phyloP scores from a whole-genome alignment of 306 rosid species.

The Rosa multiflora region DNA sequence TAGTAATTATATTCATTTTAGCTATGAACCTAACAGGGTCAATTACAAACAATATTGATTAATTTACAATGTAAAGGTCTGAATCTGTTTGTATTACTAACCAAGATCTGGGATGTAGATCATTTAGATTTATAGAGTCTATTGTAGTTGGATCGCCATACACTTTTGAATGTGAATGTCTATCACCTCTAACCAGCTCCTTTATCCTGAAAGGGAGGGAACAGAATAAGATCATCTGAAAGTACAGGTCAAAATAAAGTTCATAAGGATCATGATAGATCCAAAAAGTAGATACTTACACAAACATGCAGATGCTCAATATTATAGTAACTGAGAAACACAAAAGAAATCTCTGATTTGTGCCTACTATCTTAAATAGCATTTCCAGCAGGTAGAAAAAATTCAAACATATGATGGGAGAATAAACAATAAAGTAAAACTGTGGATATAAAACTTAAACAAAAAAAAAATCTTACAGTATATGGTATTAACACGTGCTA shows the following conservation, averaged over 20 bases:
- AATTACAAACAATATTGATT: not conserved
- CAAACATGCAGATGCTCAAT: not conserved
- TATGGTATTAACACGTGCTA: not conserved
- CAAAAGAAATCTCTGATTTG: not conserved
- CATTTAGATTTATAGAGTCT: constrained; percentile 51
- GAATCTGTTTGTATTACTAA: constrained; percentile 26
- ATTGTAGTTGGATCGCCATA: constrained; percentile 69
- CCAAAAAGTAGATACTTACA: not conserved
- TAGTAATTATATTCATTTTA: constrained; percentile 4
- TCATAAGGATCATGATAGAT: not conserved
- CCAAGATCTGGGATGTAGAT: constrained; percentile 85
- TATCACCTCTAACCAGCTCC: constrained; percentile 54
- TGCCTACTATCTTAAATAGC: not conserved
- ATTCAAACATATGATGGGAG: not conserved
- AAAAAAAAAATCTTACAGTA: no score
- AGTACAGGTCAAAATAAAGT: not conserved
- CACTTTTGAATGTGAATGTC: constrained; percentile 34
- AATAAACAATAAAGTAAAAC: not conserved
- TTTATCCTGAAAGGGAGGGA: constrained; percentile 53
- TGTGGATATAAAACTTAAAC: not conserved
- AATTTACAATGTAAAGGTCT: not conserved
- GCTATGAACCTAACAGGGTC: not conserved
- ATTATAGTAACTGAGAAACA: not conserved
- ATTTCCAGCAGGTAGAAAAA: not conserved
- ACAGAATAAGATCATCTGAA: constrained; percentile 26